Conservation (phyloP, 78 protist genomes). For the Polysphondylium violaceum region DNA sequence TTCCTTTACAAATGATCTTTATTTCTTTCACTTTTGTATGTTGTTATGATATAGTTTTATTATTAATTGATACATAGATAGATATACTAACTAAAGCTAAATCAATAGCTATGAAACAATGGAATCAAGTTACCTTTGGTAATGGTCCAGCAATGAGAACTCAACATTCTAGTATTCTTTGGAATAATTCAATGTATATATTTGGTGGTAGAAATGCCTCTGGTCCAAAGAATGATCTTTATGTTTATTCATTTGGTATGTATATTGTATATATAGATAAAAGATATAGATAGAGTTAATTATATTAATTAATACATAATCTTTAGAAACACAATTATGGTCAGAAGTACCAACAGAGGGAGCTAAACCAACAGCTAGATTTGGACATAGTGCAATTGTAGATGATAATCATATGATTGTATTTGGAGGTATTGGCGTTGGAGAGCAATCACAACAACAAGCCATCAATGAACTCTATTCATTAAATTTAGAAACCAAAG, state of each 20-base stretch:
- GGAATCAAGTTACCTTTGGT: not conserved
- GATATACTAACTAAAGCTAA: not conserved
- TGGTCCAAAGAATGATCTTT: constrained; percentile 57
- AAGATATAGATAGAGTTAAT: not conserved
- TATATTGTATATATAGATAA: not conserved
- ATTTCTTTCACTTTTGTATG: constrained; percentile 66
- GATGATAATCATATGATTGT: constrained; percentile 47
- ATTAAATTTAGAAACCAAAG: constrained; percentile 50
- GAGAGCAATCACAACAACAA: not conserved
- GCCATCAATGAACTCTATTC: constrained; percentile 49
- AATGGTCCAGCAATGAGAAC: constrained; percentile 34
- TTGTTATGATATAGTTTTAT: not conserved
- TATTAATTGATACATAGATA: not conserved
- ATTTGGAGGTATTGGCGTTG: constrained; percentile 56
- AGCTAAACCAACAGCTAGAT: constrained; percentile 54
- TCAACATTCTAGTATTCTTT: constrained; percentile 10
- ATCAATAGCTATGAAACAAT: constrained; percentile 30
- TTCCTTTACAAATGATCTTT: constrained; percentile 46
- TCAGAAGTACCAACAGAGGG: constrained; percentile 41
- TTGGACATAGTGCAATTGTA: constrained; percentile 67
- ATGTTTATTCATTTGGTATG: constrained; percentile 51
- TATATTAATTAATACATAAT: not conserved
- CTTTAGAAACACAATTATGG: constrained; percentile 63
- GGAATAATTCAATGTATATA: constrained; percentile 31
- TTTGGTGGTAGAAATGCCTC: constrained; percentile 45